Evolutionary conservation across 768 basidiomycete species (phyloP).

Genomic region (Amanita rubescens): DNA sequence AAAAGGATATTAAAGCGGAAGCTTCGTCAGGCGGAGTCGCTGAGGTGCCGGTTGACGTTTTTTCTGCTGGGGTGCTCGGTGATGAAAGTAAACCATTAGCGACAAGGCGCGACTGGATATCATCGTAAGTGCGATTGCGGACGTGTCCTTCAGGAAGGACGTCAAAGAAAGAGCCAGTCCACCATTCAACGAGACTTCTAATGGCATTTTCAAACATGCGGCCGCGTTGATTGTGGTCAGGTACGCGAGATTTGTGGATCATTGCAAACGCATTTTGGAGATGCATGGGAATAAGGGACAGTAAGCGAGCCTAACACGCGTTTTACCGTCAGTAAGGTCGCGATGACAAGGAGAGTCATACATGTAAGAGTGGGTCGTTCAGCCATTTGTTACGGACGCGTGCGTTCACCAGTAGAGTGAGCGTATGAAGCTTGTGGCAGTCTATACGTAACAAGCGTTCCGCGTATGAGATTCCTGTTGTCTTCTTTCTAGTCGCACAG

Average conservation of each 20-base stretch:
- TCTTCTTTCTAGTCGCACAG: conserved; percentile 30
- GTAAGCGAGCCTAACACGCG: conserved; percentile 66
- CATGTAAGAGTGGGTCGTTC: conserved; percentile 79
- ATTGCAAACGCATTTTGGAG: conserved; percentile 75
- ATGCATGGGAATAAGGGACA: conserved; percentile 77
- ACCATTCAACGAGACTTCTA: conserved; percentile 73
- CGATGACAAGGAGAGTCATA: conserved; percentile 29
- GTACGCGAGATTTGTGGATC: conserved; percentile 75
- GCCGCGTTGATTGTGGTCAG: conserved; percentile 75
- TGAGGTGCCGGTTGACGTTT: neutral
- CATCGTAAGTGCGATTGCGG: conserved; percentile 69
- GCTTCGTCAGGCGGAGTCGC: neutral
- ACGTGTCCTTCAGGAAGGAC: conserved; percentile 59
- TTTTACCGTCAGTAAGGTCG: neutral
- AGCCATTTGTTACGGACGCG: conserved; percentile 74
- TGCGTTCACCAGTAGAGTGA: conserved; percentile 72
- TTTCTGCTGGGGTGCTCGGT: neutral
- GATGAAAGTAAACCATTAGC: conserved; percentile 17
- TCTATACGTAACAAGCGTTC: conserved; percentile 72
- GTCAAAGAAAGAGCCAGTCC: conserved; percentile 67
- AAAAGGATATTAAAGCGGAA: neutral
- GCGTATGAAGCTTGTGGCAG: conserved; percentile 85
- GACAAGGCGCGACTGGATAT: conserved; percentile 45
- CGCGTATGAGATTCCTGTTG: conserved; percentile 41
- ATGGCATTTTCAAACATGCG: conserved; percentile 84